phyloP scores from a whole-genome alignment of 228 moss, liverwort and hornwort genomes.

The Sphagnum fallax region DNA sequence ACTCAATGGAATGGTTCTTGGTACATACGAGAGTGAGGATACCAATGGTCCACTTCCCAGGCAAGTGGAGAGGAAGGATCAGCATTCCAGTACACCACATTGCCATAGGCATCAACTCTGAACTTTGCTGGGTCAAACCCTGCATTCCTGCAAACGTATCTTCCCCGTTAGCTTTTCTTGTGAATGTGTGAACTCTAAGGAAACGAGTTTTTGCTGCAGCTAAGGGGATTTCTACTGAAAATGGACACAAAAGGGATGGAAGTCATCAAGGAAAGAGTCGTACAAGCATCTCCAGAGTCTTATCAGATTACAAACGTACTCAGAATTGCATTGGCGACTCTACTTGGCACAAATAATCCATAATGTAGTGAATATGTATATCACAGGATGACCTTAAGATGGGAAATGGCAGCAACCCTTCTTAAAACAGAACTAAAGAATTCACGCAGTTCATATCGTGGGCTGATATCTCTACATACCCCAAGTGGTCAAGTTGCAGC shows the following conservation, averaged over 20 bases:
- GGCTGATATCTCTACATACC: constrained; percentile 9
- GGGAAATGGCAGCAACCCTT: too few species aligned
- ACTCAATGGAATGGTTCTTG: neutral
- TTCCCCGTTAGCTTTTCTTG: too few species aligned
- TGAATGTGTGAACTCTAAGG: too few species aligned
- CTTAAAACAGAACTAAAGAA: too few species aligned
- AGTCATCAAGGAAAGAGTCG: too few species aligned
- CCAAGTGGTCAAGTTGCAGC: constrained; percentile 40
- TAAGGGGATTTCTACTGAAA: too few species aligned
- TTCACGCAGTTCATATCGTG: too few species aligned
- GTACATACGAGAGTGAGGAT: constrained; percentile 34
- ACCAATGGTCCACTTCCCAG: constrained; percentile 45
- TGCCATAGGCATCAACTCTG: constrained; percentile 35
- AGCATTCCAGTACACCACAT: constrained; percentile 35
- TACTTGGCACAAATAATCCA: neutral
- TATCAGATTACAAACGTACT: neutral
- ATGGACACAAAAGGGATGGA: too few species aligned
- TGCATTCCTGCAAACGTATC: constrained; percentile 22
- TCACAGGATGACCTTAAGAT: too few species aligned
- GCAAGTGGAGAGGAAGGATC: constrained; percentile 35
- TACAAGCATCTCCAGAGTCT: too few species aligned
- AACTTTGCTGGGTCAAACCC: constrained; percentile 43
- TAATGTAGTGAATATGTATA: neutral
- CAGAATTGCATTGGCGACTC: neutral
- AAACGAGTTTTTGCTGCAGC: too few species aligned